phyloP scores from a whole-genome alignment of 768 basidiomycete species.

The Pleurotus ostreatus region DNA sequence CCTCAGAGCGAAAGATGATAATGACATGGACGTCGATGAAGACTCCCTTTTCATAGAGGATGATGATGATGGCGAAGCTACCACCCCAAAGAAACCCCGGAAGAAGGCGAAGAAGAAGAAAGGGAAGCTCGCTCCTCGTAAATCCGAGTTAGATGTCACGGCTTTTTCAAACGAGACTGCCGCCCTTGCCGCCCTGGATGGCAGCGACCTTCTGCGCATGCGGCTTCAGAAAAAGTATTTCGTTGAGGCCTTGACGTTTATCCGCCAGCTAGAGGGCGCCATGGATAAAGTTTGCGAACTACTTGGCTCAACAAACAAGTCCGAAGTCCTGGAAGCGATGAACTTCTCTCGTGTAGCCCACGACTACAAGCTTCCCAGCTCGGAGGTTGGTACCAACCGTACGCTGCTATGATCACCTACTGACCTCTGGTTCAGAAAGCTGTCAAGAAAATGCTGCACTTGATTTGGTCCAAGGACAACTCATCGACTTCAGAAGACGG shows the following conservation, averaged over 20 bases:
- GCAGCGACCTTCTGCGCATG: slow-evolving; percentile 60
- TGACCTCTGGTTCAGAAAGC: slow-evolving; percentile 50
- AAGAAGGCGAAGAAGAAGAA: slow-evolving; percentile 30
- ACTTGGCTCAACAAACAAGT: slow-evolving; percentile 81
- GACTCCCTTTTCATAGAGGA: slow-evolving; percentile 36
- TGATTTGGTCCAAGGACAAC: slow-evolving; percentile 97
- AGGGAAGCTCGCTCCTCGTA: slow-evolving; percentile 51
- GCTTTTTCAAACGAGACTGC: slow-evolving; percentile 70
- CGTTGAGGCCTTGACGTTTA: slow-evolving; percentile 81
- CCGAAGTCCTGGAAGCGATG: slow-evolving; percentile 80
- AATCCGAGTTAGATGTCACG: slow-evolving; percentile 65
- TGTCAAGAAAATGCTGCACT: slow-evolving; percentile 93
- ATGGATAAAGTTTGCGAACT: slow-evolving; percentile 73
- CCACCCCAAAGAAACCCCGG: slow-evolving; percentile 21
- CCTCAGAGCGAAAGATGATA: slow-evolving; percentile 31
- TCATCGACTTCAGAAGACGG: slow-evolving; percentile 64
- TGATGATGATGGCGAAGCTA: slow-evolving; percentile 21
- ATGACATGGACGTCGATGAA: slow-evolving; percentile 33
- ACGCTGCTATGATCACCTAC: slow-evolving; percentile 8
- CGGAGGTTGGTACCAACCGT: slow-evolving; percentile 47
- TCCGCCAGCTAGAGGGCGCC: slow-evolving; percentile 52
- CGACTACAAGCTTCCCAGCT: slow-evolving; percentile 75
- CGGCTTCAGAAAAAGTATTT: slow-evolving; percentile 83
- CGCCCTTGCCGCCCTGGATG: slow-evolving; percentile 64
- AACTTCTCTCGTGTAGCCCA: slow-evolving; percentile 85